phyloP scores from a whole-genome alignment of 306 rosid genomes.

The Echinosophora koreensis region DNA sequence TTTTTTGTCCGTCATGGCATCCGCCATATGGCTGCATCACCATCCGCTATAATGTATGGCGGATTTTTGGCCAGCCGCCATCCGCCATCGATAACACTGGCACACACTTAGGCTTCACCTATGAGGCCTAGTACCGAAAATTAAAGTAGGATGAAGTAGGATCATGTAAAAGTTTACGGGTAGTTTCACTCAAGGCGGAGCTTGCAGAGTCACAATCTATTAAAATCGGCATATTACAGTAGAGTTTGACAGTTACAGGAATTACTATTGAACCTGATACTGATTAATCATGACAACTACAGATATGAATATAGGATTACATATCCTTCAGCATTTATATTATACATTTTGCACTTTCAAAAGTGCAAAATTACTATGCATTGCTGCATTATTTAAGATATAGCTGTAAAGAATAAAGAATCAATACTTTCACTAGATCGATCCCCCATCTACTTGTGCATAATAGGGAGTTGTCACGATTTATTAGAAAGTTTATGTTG shows the following conservation, averaged over 20 bases:
- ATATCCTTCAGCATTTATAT: slow-evolving; percentile 5
- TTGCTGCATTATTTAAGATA: slow-evolving; percentile 28
- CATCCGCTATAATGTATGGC: too few relatives aligned
- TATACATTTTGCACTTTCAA: not conserved
- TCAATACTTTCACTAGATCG: slow-evolving; percentile 24
- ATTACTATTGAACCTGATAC: slow-evolving; percentile 26
- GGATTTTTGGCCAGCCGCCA: too few relatives aligned
- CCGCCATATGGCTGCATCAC: too few relatives aligned
- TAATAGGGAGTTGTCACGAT: slow-evolving; percentile 34
- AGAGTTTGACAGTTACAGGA: slow-evolving; percentile 19
- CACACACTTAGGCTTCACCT: too few relatives aligned
- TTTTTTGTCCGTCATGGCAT: too few relatives aligned
- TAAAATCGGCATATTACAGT: not conserved
- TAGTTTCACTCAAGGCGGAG: not conserved
- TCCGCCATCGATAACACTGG: too few relatives aligned
- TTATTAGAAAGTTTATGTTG: slow-evolving; percentile 46
- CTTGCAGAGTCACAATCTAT: not conserved
- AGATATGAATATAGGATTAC: slow-evolving; percentile 24
- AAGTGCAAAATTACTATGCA: slow-evolving; percentile 24
- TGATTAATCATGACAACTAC: slow-evolving; percentile 16
- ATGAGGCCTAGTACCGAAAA: not conserved
- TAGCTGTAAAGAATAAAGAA: slow-evolving; percentile 46
- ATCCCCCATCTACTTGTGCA: slow-evolving; percentile 24
- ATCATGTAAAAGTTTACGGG: not conserved
- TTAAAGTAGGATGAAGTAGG: too few relatives aligned